Conservation (phyloP, 257 asterid species). For the Dorcoceras hygrometricum region DNA sequence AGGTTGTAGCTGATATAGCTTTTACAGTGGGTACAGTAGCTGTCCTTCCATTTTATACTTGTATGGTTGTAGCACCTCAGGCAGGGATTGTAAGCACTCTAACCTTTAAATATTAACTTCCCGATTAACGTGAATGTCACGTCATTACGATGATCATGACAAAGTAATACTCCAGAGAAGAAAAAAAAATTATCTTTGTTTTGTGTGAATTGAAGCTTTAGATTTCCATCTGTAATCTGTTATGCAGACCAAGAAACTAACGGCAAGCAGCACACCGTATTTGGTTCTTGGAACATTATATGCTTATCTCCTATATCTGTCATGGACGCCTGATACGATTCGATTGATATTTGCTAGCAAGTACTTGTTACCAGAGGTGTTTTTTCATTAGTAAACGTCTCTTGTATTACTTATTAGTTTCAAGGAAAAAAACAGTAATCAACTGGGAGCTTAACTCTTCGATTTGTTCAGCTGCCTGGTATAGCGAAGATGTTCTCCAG, state of each 20-base stretch:
- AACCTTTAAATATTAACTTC: not conserved
- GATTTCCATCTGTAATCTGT: not conserved
- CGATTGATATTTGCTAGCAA: conserved; percentile 60
- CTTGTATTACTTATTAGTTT: too few species aligned
- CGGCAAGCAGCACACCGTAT: conserved; percentile 61
- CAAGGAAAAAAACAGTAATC: not conserved
- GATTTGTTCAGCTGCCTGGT: conserved; percentile 52
- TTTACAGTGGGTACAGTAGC: conserved; percentile 75
- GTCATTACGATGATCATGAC: not conserved
- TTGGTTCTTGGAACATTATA: conserved; percentile 62
- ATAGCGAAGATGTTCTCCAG: conserved; percentile 86
- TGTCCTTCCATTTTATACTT: conserved; percentile 81
- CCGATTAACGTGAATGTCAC: not conserved
- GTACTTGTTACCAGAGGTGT: conserved; percentile 93
- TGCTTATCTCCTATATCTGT: conserved; percentile 59
- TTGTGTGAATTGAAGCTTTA: not conserved
- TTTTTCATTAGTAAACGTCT: conserved; percentile 8
- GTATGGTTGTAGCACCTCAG: conserved; percentile 81
- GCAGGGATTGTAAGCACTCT: conserved; percentile 51
- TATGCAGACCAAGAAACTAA: conserved; percentile 65
- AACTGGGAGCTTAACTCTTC: not conserved
- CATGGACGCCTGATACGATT: conserved; percentile 87
- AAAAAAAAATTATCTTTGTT: not conserved
- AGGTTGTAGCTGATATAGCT: conserved; percentile 54
- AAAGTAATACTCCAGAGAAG: not conserved